Percentiles rank a stretch among this genome's conserved stretches.
Evolutionary conservation across 2,329 filamentous ascomycete species (phyloP).

Genomic region (Pestalotiopsis sp.): DNA sequence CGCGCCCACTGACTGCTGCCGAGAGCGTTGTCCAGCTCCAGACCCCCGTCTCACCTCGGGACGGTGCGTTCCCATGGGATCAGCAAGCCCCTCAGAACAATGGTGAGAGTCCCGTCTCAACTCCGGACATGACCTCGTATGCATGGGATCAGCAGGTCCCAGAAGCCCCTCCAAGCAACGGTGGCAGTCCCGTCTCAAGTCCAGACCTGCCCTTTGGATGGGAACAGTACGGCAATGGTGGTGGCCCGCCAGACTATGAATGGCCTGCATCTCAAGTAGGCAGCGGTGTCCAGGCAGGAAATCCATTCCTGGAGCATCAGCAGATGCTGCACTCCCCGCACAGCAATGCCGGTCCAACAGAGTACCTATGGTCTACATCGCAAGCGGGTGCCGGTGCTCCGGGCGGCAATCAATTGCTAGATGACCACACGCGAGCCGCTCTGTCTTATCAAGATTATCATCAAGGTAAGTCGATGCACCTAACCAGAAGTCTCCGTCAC

Average conservation of each 20-base stretch:
- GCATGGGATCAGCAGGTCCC: too few species aligned
- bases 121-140: too few species aligned
- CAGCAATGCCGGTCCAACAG: background rate
- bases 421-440: constrained; percentile 12
- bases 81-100: background rate
- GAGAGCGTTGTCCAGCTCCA: constrained; percentile 28
- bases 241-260: background rate
- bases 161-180: too few species aligned
- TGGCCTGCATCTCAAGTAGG: background rate
- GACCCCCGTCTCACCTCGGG: constrained; percentile 34
- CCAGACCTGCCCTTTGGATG: too few species aligned
- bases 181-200: too few species aligned
- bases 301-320: constrained; percentile 10
- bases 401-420: background rate
- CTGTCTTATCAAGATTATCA: constrained; percentile 22
- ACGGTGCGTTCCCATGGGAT: constrained; percentile 16
- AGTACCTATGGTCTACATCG: background rate
- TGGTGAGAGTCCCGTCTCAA: background rate
- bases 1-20: constrained; percentile 12
- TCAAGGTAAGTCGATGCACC: constrained; percentile 15
- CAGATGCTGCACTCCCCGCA: too few species aligned
- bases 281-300: background rate
- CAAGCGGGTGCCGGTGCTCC: background rate
- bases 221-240: too few species aligned
- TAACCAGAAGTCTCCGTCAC: background rate